Base-by-base conservation (phyloP, 2,329 filamentous ascomycete species). In the Penicillium corylophilum region DNA sequence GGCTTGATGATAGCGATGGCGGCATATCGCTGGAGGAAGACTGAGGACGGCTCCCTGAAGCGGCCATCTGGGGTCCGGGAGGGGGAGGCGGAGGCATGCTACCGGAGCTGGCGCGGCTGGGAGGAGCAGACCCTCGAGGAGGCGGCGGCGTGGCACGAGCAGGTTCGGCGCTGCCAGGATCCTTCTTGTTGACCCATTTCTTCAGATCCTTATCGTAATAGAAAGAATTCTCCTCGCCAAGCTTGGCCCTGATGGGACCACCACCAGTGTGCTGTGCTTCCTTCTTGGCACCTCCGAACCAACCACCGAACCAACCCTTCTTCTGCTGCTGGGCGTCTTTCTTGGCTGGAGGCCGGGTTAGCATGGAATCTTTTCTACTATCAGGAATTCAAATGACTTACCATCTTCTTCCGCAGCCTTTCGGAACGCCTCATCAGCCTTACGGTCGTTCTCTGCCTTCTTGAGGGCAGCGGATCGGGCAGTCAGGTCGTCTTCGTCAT, bases 151-250 rank as follows among this genome's bases (percentile, higher is more conserved):
- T 85, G 1, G 85, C 85, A 42, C 77, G 74, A 23, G 77, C 68
- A n/a, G 76, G 72, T 22, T 79, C 82, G 48, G 88, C 86, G 7
- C 83, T 81, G 13, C 76, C 77, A 12, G 86, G 86, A 10, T 84
- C 84, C 69, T 96, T 96, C 78, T 96, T 96, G 77, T 99, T 97
- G 69, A 99, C 81, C 95, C 95, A 99, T 69, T 94, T 91, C 77
- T 95, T 95, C 46, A 96, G 82, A n/a, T 96, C 89, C 2, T 91
- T 88, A 67, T 99, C 94, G 65, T 94, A 99, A 61, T 93, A 87
- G 72, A 99, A 96, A 41, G 86, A 90, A 71, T 85, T 96, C 66
- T 94, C 85, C 71, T 99, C 95, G 55, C 93, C 95, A 8, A 99
- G 82, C 66, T 99, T 99, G 56, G 95, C 94, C 62, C 84, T 85